Conservation (phyloP, 2,329 filamentous ascomycete genomes). For the Cordyceps cicadae region DNA sequence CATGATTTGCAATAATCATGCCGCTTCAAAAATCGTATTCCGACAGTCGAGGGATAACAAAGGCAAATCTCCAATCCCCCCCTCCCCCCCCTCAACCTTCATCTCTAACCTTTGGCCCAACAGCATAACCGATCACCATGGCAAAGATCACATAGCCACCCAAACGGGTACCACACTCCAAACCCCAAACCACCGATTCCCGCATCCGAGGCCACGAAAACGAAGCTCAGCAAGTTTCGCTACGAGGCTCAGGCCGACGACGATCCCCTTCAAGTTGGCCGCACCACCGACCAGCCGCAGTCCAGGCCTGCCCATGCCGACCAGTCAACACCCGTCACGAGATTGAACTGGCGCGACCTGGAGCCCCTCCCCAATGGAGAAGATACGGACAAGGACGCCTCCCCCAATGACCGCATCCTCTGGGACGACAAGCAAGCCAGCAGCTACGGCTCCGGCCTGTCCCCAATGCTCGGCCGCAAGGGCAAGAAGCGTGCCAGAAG, state of each 20-base stretch:
- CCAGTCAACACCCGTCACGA: slow-evolving; percentile 39
- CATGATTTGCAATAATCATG: slow-evolving; percentile 20
- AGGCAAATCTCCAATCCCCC: neutral
- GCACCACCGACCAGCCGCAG: slow-evolving; percentile 14
- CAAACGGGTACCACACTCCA: slow-evolving; percentile 29
- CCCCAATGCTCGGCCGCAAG: slow-evolving; percentile 41
- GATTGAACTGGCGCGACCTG: slow-evolving; percentile 51
- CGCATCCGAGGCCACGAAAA: slow-evolving; percentile 51
- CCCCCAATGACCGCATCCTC: slow-evolving; percentile 52
- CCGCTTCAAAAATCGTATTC: slow-evolving; percentile 14
- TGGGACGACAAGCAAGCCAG: slow-evolving; percentile 48
- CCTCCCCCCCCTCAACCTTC: too few relatives aligned
- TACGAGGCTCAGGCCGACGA: slow-evolving; percentile 22
- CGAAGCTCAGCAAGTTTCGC: slow-evolving; percentile 51
- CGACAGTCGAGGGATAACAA: slow-evolving; percentile 7
- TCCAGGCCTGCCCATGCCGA: neutral
- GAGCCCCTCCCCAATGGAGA: slow-evolving; percentile 31
- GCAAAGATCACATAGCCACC: slow-evolving; percentile 47
- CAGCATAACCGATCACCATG: slow-evolving; percentile 36
- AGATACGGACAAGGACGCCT: slow-evolving; percentile 39
- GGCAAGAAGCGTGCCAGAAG: slow-evolving; percentile 62
- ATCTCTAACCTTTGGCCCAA: neutral
- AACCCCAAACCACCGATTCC: slow-evolving; percentile 34
- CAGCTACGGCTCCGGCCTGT: slow-evolving; percentile 33
- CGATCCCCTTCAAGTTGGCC: slow-evolving; percentile 13